A percentile compares a stretch with the other conserved stretches of the same genome.
Conservation (phyloP, 1,139 yeast species). For the Kodamaea arcana region DNA sequence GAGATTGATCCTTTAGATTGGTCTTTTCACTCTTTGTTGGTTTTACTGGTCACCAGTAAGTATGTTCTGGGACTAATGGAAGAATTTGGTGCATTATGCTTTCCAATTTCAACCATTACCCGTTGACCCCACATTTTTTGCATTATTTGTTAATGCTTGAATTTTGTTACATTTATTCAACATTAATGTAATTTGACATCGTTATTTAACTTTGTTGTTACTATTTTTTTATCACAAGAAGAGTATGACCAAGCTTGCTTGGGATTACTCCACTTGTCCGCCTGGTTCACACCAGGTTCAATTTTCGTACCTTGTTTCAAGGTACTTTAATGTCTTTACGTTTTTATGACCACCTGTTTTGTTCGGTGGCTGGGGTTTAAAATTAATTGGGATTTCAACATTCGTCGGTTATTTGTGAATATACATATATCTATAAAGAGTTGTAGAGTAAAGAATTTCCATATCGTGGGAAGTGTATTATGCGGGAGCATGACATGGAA, state of each 20-base stretch:
- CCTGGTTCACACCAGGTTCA: too few relatives aligned
- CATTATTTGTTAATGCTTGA: conserved; percentile 39
- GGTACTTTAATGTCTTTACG: conserved; percentile 10
- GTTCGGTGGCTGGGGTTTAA: conserved; percentile 30
- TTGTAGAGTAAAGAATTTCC: too few relatives aligned
- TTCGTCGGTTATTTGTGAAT: conserved; percentile 25
- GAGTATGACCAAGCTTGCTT: conserved; percentile 11
- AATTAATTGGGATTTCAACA: conserved; percentile 48
- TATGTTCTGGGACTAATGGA: too few relatives aligned
- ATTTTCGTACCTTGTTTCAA: background rate
- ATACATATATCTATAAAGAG: conserved; percentile 4
- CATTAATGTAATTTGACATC: conserved; percentile 51
- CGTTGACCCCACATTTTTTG: conserved; percentile 14
- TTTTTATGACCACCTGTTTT: conserved; percentile 6
- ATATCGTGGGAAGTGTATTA: too few relatives aligned
- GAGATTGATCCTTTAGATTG: too few relatives aligned
- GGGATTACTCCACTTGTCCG: too few relatives aligned
- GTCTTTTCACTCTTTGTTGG: too few relatives aligned
- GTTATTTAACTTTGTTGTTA: conserved; percentile 11
- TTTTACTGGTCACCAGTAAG: too few relatives aligned
- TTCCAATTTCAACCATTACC: too few relatives aligned
- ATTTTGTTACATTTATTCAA: conserved; percentile 58
- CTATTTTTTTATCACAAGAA: conserved; percentile 20
- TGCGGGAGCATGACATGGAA: too few relatives aligned
- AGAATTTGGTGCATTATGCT: too few relatives aligned